These are phyloP conservation scores for Sporothrix curviconia DNA, from an alignment of 2,329 filamentous ascomycete species.

Conservation along the genomic window DNA sequence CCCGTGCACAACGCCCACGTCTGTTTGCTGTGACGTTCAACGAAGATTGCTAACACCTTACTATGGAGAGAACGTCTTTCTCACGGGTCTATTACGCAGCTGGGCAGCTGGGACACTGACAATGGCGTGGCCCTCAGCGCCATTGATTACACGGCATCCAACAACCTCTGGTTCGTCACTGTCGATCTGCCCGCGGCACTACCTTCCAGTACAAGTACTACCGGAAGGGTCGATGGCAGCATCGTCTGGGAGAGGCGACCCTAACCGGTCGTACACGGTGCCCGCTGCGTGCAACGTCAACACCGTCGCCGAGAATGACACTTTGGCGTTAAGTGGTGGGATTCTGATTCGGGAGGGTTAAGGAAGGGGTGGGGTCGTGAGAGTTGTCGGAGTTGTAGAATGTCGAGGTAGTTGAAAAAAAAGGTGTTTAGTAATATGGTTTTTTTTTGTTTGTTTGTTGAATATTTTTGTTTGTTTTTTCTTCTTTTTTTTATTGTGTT, in stretches of 20 bases:
- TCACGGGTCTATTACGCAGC: constrained; percentile 51
- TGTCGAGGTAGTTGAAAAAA: not conserved
- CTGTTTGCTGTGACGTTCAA: constrained; percentile 51
- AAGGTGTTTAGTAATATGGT: not conserved
- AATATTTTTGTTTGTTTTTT: no score
- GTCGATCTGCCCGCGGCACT: constrained; percentile 50
- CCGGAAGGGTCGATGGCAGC: constrained; percentile 47
- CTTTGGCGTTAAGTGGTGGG: constrained; percentile 16
- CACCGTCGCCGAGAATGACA: constrained; percentile 5
- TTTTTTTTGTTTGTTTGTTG: no score
- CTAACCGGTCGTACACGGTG: constrained; percentile 38
- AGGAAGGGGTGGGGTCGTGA: not conserved
- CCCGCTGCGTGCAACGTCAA: constrained; percentile 9
- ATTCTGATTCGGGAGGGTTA: not conserved
- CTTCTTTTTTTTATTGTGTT: not conserved
- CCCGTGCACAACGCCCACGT: constrained; percentile 45
- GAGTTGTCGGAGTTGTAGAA: not conserved
- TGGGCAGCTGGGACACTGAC: constrained; percentile 56
- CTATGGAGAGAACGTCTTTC: constrained; percentile 58
- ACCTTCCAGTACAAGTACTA: constrained; percentile 64
- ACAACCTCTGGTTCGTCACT: constrained; percentile 56
- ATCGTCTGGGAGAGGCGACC: constrained; percentile 60
- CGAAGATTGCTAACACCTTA: constrained; percentile 48
- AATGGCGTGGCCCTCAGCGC: constrained; percentile 53
- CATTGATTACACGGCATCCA: constrained; percentile 48